Evolutionary conservation across 2,329 filamentous ascomycete species (phyloP).

Genomic region (Ascocoryne sarcoides): DNA sequence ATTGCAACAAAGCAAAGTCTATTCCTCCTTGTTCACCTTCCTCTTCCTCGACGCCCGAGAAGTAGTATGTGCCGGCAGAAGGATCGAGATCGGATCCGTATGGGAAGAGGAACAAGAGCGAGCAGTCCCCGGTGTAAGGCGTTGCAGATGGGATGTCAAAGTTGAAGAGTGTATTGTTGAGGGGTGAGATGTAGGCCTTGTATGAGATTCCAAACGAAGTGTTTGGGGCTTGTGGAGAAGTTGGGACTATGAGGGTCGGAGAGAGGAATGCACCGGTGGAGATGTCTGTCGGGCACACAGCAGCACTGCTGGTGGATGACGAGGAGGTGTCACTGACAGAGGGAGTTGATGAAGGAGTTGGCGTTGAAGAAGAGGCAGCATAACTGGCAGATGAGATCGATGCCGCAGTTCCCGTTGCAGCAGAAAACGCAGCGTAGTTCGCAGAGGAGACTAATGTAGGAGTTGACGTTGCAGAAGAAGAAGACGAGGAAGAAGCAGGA

Average conservation of each 20-base stretch:
- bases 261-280: conserved; percentile 15
- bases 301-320: not conserved
- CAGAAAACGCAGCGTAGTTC: not conserved
- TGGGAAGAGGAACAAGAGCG: conserved; percentile 27
- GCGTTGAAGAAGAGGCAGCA: not conserved
- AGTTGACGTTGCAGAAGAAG: not conserved
- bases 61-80: conserved; percentile 16
- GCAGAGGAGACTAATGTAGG: not conserved
- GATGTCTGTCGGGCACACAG: conserved; percentile 20
- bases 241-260: conserved; percentile 25
- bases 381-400: not conserved
- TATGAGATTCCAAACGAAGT: conserved; percentile 16
- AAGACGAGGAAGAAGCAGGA: no score
- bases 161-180: conserved; percentile 24
- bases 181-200: conserved; percentile 18
- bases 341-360: not conserved
- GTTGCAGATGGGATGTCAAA: conserved; percentile 20
- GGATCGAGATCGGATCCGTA: conserved; percentile 16
- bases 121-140: conserved; percentile 20
- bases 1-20: conserved; percentile 19
- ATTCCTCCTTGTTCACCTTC: conserved; percentile 19
- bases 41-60: conserved; percentile 24
- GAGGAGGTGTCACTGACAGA: not conserved
- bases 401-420: not conserved
- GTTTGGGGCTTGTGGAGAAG: conserved; percentile 15